Evolutionary conservation across 1,139 yeast genomes (phyloP), one percentile per base, ranked within the genome.

Genomic region (Arxiozyma slooffiae): DNA sequence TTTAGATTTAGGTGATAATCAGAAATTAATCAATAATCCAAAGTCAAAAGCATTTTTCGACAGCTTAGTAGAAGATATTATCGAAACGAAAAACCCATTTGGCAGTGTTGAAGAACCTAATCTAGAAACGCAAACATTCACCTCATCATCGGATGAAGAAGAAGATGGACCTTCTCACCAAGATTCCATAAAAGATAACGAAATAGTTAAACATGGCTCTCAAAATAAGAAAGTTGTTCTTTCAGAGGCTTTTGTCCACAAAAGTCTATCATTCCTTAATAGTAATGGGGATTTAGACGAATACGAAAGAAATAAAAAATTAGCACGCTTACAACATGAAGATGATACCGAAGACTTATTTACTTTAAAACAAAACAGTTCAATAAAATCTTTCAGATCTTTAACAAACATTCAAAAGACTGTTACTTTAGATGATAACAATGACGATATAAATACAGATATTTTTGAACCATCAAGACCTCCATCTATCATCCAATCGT

Each of bases 31-130:
- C 2, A 69, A 70, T 24, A 77, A 77, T 59, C 81, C 81, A 20
- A 85, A 78, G 60, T 76, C 88, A 2, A 75, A 77, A 56, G 90
- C 96, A 0, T 88, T 88, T 62, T 82, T 84, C 60, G 80, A 80
- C 30, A 76, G 86, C 23, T 82, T 85, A 58, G 78, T 84, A 41
- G 90, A 82, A 50, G 73, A 67, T 43, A 59, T 67, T 1, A 60
- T 59, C 17, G 68, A 61, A 18, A 52, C 48, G 8, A 58, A 55
- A 34, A 54, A 59, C 34, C 60, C 60, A 7, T 59, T 59, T 44
- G 55, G 45, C 2, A 50, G 22, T n/a, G 41, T 48, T 2, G 58
- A 53, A 7, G 51, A 55, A 9, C 17, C 30, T 17, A 60, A 56
- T 2, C 52, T 49, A 9, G 14, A 16, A 30, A 30, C 14, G 36